Evolutionary conservation across 2,329 filamentous ascomycete species (phyloP).

Genomic region (Cercospora sojina): DNA sequence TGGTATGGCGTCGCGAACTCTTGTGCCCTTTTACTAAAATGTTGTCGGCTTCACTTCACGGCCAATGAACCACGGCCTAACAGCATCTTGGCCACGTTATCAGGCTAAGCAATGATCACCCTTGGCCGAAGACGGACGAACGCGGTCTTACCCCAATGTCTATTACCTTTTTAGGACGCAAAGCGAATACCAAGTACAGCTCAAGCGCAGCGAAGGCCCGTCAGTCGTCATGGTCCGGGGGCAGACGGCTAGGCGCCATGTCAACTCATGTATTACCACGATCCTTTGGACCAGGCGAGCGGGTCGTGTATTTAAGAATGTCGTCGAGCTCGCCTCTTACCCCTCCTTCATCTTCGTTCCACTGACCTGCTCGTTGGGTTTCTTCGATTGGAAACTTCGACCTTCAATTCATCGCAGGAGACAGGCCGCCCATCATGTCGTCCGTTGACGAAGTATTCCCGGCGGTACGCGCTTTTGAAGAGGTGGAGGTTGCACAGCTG

Average conservation of each 20-base stretch:
- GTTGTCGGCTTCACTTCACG: neutral
- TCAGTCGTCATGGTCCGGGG: neutral
- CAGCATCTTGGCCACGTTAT: conserved; percentile 2
- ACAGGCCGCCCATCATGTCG: conserved; percentile 2
- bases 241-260: neutral
- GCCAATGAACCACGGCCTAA: conserved; percentile 2
- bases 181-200: neutral
- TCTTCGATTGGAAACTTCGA: neutral
- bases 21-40: neutral
- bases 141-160: neutral
- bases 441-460: conserved; percentile 3
- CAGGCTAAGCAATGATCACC: conserved; percentile 6
- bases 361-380: neutral
- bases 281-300: neutral
- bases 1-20: neutral
- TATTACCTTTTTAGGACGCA: neutral
- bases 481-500: no score
- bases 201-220: neutral
- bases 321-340: neutral
- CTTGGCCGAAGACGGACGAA: neutral
- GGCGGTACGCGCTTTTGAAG: neutral
- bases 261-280: neutral
- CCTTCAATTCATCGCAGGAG: neutral
- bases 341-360: neutral
- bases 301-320: neutral